Percentiles rank a stretch among this genome's conserved stretches.
These are phyloP conservation scores for Hericium erinaceus DNA, from an alignment of 768 basidiomycete genomes.

Conservation along the genomic window DNA sequence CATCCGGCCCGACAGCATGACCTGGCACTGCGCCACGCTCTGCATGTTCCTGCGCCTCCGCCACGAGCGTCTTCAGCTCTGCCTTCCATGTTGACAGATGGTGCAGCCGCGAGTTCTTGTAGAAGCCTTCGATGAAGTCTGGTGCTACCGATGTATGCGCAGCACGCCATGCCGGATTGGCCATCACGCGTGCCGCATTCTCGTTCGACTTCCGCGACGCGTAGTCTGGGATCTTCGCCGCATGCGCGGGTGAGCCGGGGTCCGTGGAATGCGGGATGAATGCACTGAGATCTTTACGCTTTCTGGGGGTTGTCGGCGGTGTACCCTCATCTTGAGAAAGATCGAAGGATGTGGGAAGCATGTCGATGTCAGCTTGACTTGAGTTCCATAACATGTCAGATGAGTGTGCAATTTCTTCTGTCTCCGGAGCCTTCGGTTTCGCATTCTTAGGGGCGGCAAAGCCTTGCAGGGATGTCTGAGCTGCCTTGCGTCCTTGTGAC, in stretches of 20 bases:
- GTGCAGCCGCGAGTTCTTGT: constrained; percentile 81
- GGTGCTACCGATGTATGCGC: constrained; percentile 81
- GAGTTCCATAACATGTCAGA: neutral
- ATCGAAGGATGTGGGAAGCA: neutral
- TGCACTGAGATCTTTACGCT: neutral
- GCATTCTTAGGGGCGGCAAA: constrained; percentile 8
- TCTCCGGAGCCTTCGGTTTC: neutral
- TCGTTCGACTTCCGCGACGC: constrained; percentile 62
- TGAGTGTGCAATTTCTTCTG: neutral
- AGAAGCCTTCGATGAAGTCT: constrained; percentile 72
- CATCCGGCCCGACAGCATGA: constrained; percentile 14
- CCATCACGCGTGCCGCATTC: constrained; percentile 70
- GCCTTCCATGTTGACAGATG: constrained; percentile 89
- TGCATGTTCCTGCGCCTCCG: constrained; percentile 66
- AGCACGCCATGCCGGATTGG: constrained; percentile 75
- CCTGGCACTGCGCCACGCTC: constrained; percentile 29
- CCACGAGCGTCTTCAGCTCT: constrained; percentile 72
- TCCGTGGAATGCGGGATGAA: constrained; percentile 32
- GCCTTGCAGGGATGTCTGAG: constrained; percentile 27
- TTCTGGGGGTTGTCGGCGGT: neutral
- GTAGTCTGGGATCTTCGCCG: constrained; percentile 49
- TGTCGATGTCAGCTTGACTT: neutral
- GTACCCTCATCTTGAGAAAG: neutral
- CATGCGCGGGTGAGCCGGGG: constrained; percentile 32
- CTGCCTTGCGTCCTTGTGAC: constrained; percentile 37